Base-by-base conservation (phyloP, 371 early-diverging fungal species). In the Quaeritorhiza haematococci region DNA sequence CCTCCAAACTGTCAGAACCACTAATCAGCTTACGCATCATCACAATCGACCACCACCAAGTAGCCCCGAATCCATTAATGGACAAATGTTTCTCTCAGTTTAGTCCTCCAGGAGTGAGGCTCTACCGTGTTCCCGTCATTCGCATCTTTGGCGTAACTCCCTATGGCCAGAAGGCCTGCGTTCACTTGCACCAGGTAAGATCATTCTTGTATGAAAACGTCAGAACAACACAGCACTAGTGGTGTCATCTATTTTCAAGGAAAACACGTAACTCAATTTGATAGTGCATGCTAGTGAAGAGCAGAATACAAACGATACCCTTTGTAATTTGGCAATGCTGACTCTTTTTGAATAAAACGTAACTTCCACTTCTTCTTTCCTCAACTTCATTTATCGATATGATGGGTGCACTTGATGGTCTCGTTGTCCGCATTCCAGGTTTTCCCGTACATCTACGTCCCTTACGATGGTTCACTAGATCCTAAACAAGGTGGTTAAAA, bases 101-200 rank as follows among this genome's bases (percentile, higher is more conserved):
- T 33, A 8, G 51, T 4, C 19, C 24, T 30, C 59, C 61, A 21
- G 29, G 29, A 3, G 84, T 82, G 66, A 57, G 75, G 21, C 48
- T 58, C 21, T 41, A 52, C 33, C 75, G 67, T 52, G 90, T 89
- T 7, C 92, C 93, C 3, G 76, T 90, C 7, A 65, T 94, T 46
- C 78, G 93, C 13, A 72, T 93, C n/a, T 93, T 88, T 71, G 93
- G 92, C 7, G 72, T 85, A 0, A 88, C 89, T 0, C 70, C 63
- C 6, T 5, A 62, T 24, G 86, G 86, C 0, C 92, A 92, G 71
- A 84, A 85, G 64, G 72, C 78, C 1, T 89, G 91, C 66, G 54
- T 92, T 13, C 92, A 91, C 56, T 69, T 94, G 10, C 94, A 94
- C 57, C 66, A 70, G 51, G 69, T 78, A 2, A 26, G 58, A n/a